Conservation (phyloP, 129 eudicot species). For the Chrysanthemum lavandulifolium region DNA sequence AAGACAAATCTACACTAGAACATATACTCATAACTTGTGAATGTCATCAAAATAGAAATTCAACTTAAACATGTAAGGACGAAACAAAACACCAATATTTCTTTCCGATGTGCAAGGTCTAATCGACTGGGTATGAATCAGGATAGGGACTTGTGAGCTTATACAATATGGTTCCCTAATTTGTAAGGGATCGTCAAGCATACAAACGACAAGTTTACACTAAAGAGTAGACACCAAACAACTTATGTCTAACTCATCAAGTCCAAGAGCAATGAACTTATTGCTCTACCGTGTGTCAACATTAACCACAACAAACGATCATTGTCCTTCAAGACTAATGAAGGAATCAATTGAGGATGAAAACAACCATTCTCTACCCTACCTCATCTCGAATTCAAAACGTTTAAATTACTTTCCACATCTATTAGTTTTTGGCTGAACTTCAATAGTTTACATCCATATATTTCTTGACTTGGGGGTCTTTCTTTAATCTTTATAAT, state of each 20-base stretch:
- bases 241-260: slow-evolving; percentile 1
- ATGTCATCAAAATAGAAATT: background rate
- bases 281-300: background rate
- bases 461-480: slow-evolving; percentile 11
- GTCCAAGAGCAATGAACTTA: background rate
- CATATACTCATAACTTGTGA: background rate
- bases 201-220: background rate
- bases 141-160: background rate
- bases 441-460: slow-evolving; percentile 14
- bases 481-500: slow-evolving; percentile 22
- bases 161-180: background rate
- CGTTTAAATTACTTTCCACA: background rate
- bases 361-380: slow-evolving; percentile 16
- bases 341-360: slow-evolving; percentile 4
- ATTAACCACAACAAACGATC: background rate
- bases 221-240: background rate
- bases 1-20: too few relatives aligned
- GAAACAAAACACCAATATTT: background rate
- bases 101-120: background rate
- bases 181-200: background rate
- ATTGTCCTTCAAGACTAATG: slow-evolving; percentile 7
- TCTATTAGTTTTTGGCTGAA: background rate
- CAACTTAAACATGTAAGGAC: background rate
- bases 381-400: too few relatives aligned
- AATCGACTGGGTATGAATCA: background rate